These are phyloP conservation scores for Trichomonas tenax DNA, from an alignment of 208 protist species.

Conservation along the genomic window DNA sequence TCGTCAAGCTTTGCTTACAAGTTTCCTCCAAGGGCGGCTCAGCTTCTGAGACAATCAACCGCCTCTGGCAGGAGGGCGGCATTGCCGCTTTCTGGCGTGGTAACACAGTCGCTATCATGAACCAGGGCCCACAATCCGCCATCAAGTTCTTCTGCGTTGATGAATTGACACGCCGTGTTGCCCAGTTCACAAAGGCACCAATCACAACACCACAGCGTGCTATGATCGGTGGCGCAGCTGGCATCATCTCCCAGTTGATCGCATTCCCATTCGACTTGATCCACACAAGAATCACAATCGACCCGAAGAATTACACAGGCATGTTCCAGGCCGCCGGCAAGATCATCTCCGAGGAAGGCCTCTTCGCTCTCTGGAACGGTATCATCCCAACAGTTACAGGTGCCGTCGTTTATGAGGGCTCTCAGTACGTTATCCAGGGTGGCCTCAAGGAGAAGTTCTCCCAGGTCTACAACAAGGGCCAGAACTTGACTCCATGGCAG, in stretches of 20 bases:
- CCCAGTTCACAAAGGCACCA: not conserved
- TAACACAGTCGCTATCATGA: not conserved
- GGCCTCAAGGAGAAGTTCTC: not conserved
- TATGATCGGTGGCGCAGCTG: not conserved
- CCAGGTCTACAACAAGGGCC: not conserved
- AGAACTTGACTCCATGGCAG: not conserved
- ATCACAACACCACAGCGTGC: not conserved
- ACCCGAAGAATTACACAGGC: not conserved
- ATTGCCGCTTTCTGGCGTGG: conserved; percentile 14
- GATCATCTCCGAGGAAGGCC: not conserved
- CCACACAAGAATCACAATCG: not conserved
- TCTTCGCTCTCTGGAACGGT: not conserved
- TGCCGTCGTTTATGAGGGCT: not conserved
- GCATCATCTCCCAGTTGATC: not conserved
- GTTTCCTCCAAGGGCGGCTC: not conserved
- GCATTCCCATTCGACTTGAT: not conserved
- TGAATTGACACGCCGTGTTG: not conserved
- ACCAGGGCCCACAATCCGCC: not conserved
- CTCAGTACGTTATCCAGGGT: not conserved
- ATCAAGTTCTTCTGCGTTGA: not conserved
- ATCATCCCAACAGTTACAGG: not conserved
- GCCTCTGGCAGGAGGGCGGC: not conserved
- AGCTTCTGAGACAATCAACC: not conserved
- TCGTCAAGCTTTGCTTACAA: not conserved
- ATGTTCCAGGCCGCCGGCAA: not conserved